These are phyloP conservation scores for Spirogloea muscicola DNA, from an alignment of 139 green algal species.

Conservation along the genomic window DNA sequence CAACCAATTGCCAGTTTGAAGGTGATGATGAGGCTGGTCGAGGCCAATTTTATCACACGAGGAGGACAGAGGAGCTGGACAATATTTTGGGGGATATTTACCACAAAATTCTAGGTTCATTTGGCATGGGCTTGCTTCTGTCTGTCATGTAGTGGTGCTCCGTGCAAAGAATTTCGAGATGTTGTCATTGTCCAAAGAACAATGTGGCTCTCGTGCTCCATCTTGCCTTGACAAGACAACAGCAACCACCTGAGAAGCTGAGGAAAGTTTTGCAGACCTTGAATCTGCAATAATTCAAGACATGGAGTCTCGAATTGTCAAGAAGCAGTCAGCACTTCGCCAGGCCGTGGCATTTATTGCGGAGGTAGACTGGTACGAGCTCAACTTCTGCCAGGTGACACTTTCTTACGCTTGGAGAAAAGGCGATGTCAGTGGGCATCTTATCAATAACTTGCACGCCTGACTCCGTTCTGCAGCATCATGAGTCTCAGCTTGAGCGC, in stretches of 20 bases:
- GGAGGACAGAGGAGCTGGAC: slow-evolving; percentile 32
- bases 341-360: slow-evolving; percentile 16
- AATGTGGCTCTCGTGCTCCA: background rate
- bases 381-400: background rate
- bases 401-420: background rate
- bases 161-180: background rate
- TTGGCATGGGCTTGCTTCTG: background rate
- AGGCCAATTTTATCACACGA: slow-evolving; percentile 40
- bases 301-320: slow-evolving; percentile 30
- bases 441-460: background rate
- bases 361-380: slow-evolving; percentile 41
- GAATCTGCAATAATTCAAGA: slow-evolving; percentile 34
- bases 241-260: background rate
- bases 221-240: background rate
- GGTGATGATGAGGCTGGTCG: slow-evolving; percentile 22
- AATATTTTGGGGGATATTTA: slow-evolving; percentile 39
- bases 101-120: slow-evolving; percentile 44
- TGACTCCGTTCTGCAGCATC: slow-evolving; percentile 22
- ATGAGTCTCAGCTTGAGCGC: slow-evolving; percentile 16
- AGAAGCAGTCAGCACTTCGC: background rate
- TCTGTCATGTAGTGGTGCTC: background rate
- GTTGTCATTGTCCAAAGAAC: background rate
- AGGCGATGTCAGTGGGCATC: background rate
- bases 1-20: slow-evolving; percentile 38
- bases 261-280: slow-evolving; percentile 27